Base-by-base conservation (phyloP, 2,329 filamentous ascomycete species). In the Fusarium hainanense region DNA sequence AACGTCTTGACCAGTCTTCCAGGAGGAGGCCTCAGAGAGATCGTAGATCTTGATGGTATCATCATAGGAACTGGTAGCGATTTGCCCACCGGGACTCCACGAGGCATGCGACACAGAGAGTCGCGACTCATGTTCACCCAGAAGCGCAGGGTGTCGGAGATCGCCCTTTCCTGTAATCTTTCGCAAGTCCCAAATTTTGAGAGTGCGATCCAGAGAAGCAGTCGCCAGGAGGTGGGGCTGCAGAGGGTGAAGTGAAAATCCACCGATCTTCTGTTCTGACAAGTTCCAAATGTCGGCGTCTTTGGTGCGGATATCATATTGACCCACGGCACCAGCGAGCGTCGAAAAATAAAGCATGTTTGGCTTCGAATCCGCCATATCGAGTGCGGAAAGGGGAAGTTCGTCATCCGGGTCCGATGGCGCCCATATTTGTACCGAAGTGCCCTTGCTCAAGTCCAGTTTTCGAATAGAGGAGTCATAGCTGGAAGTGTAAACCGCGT, bases 31-130 rank as follows among this genome's bases (percentile, higher is more conserved):
- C 11, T 87, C 85, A 0, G 87, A 84, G 71, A 97, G 92, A 71
- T 94, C 88, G 81, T 98, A 93, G 12, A 99, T 92, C 77, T 98
- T 98, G 69, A 99, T 87, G 0, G 93, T 97, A 74, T 99, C 94
- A 76, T 99, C 96, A 77, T 99, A 99, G 0, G 92, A 95, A 0
- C 94, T 92, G 0, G 96, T 99, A 0, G 94, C 96, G 7, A 99
- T 84, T 69, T 97, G 92, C 0, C 95, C 96, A 0, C 87, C 91
- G 0, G 89, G 85, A 67, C 94, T 96, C 90, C 94, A 99, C 0
- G 94, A 92, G 0, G 95, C 96, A 78, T 98, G 94, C 1, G 93
- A 97, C 1, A 99, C 94, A 0, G 93, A 97, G 0, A 98, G 83
- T 4, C 91, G 87, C 21, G 92, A 96, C 55, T 89, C 85, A 75